Conservation (phyloP, 2,329 filamentous ascomycete genomes). For the Aspergillus japonicus region DNA sequence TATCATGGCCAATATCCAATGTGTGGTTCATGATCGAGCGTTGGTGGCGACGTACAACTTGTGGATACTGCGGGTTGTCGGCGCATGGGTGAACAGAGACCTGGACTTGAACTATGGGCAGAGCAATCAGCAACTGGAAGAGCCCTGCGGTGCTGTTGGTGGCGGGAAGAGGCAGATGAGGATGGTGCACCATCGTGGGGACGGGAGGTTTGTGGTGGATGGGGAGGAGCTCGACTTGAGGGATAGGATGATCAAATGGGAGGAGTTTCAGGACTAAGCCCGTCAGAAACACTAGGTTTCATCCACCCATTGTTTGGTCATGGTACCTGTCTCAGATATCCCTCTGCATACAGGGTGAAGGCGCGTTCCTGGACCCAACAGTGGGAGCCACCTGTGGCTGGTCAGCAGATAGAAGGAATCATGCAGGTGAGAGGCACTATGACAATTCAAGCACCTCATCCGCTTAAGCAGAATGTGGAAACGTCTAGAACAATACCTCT, state of each 20-base stretch:
- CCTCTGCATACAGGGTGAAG: not conserved
- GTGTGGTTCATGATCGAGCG: constrained; percentile 3
- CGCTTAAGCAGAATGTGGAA: not conserved
- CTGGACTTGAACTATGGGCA: constrained; percentile 6
- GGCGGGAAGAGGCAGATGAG: constrained; percentile 5
- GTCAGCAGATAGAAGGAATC: not conserved
- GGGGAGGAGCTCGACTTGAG: constrained; percentile 3
- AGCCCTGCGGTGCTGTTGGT: not conserved
- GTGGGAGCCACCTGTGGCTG: not conserved
- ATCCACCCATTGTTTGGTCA: not conserved
- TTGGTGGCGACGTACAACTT: constrained; percentile 6
- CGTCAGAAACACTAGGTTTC: not conserved
- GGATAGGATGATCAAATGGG: constrained; percentile 6
- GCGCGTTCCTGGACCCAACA: not conserved
- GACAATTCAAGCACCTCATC: not conserved
- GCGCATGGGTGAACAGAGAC: constrained; percentile 4
- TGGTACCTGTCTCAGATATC: constrained; percentile 2
- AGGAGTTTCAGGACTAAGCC: constrained; percentile 6
- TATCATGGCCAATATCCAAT: constrained; percentile 5
- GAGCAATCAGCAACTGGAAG: not conserved
- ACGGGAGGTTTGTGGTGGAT: constrained; percentile 5
- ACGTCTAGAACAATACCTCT: not conserved
- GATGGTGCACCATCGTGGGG: constrained; percentile 7
- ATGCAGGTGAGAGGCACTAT: not conserved
- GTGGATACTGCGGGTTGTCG: constrained; percentile 1